Evolutionary conservation across 495 filamentous ascomycete genomes (phyloP).

Genomic region (Aspergillus biplanus): DNA sequence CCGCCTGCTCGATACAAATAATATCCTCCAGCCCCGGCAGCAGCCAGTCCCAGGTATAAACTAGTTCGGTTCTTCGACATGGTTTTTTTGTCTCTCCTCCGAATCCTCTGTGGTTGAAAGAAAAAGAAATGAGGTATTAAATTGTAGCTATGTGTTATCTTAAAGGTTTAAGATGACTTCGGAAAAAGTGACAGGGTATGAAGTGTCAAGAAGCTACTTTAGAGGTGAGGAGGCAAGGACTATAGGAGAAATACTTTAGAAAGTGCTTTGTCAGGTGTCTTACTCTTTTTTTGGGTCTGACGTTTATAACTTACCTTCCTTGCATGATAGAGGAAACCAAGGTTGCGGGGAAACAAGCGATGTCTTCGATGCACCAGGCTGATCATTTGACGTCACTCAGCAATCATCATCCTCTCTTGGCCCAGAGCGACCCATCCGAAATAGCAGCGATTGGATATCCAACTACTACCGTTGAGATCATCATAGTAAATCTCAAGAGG

Average conservation of each 20-base stretch:
- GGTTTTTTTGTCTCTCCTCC: conserved; percentile 13
- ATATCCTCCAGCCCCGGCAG: conserved; percentile 75
- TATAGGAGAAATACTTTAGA: too few relatives aligned
- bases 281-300: conserved; percentile 17
- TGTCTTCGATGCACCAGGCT: neutral
- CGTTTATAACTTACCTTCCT: conserved; percentile 14
- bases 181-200: too few relatives aligned
- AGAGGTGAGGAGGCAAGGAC: too few relatives aligned
- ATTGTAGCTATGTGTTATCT: neutral
- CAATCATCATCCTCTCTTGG: conserved; percentile 28
- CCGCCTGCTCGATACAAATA: conserved; percentile 92
- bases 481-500: conserved; percentile 4
- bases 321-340: neutral
- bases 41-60: conserved; percentile 62
- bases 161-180: too few relatives aligned
- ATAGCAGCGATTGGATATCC: neutral
- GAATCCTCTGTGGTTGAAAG: neutral
- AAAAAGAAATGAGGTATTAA: neutral
- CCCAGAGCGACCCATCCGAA: neutral
- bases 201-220: too few relatives aligned
- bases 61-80: conserved; percentile 58
- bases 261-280: too few relatives aligned
- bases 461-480: conserved; percentile 9
- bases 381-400: conserved; percentile 32
- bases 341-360: conserved; percentile 12